These are phyloP conservation scores for Alternaria gansuensis DNA, from an alignment of 2,329 filamentous ascomycete species.

Conservation along the genomic window DNA sequence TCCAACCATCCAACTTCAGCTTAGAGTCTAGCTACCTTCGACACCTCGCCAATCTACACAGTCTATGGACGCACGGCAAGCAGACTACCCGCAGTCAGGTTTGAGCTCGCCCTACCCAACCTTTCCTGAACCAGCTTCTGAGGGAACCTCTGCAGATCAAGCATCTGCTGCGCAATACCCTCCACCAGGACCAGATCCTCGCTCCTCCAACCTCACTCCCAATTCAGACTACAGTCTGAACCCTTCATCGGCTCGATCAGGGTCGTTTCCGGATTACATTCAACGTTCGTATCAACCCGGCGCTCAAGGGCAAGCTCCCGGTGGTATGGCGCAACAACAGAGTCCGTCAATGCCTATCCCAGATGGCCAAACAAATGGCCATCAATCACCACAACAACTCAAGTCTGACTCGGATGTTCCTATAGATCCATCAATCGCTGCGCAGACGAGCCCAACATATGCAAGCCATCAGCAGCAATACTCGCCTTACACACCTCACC, in stretches of 20 bases:
- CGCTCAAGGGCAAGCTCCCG: constrained; percentile 76
- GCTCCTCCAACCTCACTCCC: constrained; percentile 78
- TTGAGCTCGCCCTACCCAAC: constrained; percentile 64
- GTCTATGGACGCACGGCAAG: constrained; percentile 65
- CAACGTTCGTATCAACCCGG: constrained; percentile 81
- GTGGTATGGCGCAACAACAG: constrained; percentile 98
- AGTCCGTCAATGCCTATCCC: constrained; percentile 93
- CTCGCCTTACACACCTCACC: constrained; percentile 83
- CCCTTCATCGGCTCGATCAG: constrained; percentile 77
- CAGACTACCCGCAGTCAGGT: constrained; percentile 64
- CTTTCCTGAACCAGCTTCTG: constrained; percentile 74
- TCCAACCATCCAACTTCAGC: constrained; percentile 46
- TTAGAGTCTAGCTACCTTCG: constrained; percentile 49
- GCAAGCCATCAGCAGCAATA: constrained; percentile 76
- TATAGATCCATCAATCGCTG: constrained; percentile 98
- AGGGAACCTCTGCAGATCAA: constrained; percentile 87
- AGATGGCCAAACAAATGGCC: constrained; percentile 77
- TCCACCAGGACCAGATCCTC: constrained; percentile 78
- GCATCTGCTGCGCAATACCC: constrained; percentile 90
- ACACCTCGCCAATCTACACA: constrained; percentile 48
- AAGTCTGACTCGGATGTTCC: constrained; percentile 97
- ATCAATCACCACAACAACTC: constrained; percentile 71
- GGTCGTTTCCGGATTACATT: constrained; percentile 87
- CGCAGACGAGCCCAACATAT: constrained; percentile 90
- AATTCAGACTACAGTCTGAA: constrained; percentile 89